Base-by-base conservation (phyloP, 1,139 yeast genomes). In the Yamadazyma aaseri region DNA sequence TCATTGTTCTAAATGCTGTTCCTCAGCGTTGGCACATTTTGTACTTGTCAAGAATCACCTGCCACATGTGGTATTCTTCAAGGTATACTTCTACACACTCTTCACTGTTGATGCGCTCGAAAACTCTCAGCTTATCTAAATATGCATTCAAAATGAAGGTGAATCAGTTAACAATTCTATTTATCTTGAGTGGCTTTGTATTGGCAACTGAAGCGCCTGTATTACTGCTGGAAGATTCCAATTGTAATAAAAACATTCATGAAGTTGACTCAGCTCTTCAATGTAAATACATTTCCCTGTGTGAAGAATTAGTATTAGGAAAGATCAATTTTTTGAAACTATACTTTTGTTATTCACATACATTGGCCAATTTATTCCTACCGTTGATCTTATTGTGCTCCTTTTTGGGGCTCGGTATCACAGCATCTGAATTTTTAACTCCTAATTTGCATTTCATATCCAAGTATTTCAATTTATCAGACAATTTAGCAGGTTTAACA, bases 401-500 rank as follows among this genome's bases (percentile, higher is more conserved):
- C 14, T 85, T 86, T 52, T 61, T 79, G 28, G 65, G 79, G 0
- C 67, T 86, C 37, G 95, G 95, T 0, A 58, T 79, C 12, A 76
- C 90, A 1, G 90, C 96, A 0, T 79, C 86, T 6, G 86, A 81
- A 49, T 85, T 71, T 50, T 60, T 87, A 24, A 81, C 90, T 38
- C 92, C 95, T 0, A 86, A 85, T 47, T 59, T 87, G 13, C 72
- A 78, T 35, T 68, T 79, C 22, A 67, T 86, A 15, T 76, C 95
- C 7, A 65, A 69, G 20, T 56, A 69, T 30, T 60, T 87, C 13
- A 73, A 78, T 9, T 58, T 90, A 31, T 78, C 92, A 9, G 94
- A 87, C 43, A 79, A 86, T 37, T 63, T 90, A 24, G 85, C 96
- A 3, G 97, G 97, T 0, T 73, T 90, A 47, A 90, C 97, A 0